phyloP scores from a whole-genome alignment of 2,329 filamentous ascomycete species.

The Aschersonia sp. region DNA sequence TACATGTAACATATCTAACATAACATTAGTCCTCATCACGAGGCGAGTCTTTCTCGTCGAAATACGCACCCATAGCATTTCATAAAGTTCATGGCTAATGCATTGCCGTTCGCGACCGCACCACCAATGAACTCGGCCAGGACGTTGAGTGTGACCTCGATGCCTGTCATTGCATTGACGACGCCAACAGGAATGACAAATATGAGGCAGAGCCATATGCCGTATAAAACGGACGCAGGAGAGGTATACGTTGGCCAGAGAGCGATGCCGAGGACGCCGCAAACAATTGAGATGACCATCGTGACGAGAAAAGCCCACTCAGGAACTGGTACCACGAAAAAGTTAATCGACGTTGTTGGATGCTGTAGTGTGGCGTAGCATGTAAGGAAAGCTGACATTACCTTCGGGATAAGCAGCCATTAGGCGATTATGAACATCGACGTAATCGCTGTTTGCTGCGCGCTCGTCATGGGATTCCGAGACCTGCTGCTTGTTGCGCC shows the following conservation, averaged over 20 bases:
- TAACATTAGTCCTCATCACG: background rate
- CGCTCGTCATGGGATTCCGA: conserved; percentile 2
- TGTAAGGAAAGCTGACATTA: background rate
- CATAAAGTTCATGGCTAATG: conserved; percentile 32
- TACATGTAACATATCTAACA: conserved; percentile 15
- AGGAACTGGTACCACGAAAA: conserved; percentile 13
- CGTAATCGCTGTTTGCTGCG: conserved; percentile 6
- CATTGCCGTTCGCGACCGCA: conserved; percentile 24
- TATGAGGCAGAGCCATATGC: conserved; percentile 23
- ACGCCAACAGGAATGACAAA: conserved; percentile 30
- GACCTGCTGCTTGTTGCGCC: conserved; percentile 10
- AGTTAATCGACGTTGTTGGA: background rate
- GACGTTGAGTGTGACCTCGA: conserved; percentile 27
- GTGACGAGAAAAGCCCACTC: conserved; percentile 30
- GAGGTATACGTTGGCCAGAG: conserved; percentile 28
- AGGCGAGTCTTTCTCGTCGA: background rate
- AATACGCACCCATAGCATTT: conserved; percentile 20
- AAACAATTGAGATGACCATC: conserved; percentile 14
- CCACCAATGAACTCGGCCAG: conserved; percentile 34
- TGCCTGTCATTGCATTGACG: conserved; percentile 26
- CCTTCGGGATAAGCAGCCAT: conserved; percentile 30
- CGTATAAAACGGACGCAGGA: conserved; percentile 26
- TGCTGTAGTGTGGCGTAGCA: background rate
- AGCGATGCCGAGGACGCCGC: conserved; percentile 20
- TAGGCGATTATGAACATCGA: conserved; percentile 29